Evolutionary conservation across 1,284 basidiomycete genomes (phyloP), one percentile per base, ranked within the genome.

Genomic region (Ustilago esculenta): DNA sequence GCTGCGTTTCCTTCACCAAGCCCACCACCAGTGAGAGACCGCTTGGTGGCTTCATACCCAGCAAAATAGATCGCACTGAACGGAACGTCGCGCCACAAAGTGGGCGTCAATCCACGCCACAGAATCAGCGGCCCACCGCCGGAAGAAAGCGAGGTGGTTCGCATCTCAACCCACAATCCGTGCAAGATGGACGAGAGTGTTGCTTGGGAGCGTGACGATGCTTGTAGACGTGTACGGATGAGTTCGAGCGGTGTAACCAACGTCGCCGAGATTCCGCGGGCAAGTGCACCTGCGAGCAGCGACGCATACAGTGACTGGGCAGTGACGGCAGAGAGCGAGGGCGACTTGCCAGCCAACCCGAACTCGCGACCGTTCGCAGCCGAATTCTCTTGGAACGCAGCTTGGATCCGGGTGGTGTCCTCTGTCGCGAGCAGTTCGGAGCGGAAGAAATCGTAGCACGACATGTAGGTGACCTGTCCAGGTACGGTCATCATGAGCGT

Each of bases 11-110:
- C 68, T 61, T 83, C 83, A 10, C 83, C 83, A 44, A 83, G 61
- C 3, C 83, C 83, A 14, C 80, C 74, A 6, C 83, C 81, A 0
- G 79, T 80, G 15, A 78, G 63, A 25, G 66, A 54, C 12, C 73
- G 47, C 56, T 83, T 83, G 39, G 81, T 72, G 17, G 63, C 76
- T 61, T 85, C 84, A 63, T 84, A 85, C 0, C 81, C 82, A 1
- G 82, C 79, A 90, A 93, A 95, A 76, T 96, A 96, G 40, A 94
- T 85, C 0, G 93, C 95, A 34, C 91, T 94, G 81, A 98, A 98
- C 0, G 95, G 95, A 1, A 98, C 95, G 75, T 98, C 95, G 54
- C 95, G 87, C 93, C 92, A 98, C 8, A 98, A 85, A 5, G 94
- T 97, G 4, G 94, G 88, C 0, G 90, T 90, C 4, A 98, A 85